Evolutionary conservation across 139 green algal species (phyloP), one percentile per base, ranked within the genome.

Genomic region (Coccomyxa sp.): DNA sequence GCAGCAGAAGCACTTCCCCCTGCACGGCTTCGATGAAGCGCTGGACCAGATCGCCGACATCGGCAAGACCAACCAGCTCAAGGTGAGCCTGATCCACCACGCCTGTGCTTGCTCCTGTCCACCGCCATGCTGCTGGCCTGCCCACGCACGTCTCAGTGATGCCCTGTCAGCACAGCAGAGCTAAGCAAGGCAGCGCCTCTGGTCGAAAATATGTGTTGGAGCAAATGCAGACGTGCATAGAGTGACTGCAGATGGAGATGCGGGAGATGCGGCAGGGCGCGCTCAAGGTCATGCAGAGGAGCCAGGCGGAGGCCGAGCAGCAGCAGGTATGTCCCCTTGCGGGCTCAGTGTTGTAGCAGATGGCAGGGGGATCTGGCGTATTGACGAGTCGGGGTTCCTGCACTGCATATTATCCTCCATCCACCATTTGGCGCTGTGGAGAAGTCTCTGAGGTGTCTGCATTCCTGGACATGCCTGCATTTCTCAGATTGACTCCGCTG

Each of bases 1-100:
- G 87, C 82, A 90, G 50, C 38, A 83, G 35, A 80, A 81, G 55
- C 55, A 90, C 34, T 86, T 86, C 36, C 85, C 85, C 0, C 50
- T 79, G 33, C 29, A 34, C 34, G 31, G 69, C 24, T 91, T 84
- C 70, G 87, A 91, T 75, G 72, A 69, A 27, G 89, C 90, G 64
- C 74, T 90, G 35, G 39, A 72, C 27, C 34, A 34, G 2, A 12
- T 88, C 35, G 87, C 87, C 80, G 80, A 86, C 35, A 40, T 91
- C 37, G 78, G 82, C 69, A 74, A 44, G 34, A 84, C 78, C 6
- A 16, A 83, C 39, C 18, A 82, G n/a, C 76, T 90, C 36, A 82
- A 86, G 80, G 80, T 82, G 29, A 58, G 34, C 10, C 12, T 4
- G 27, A 18, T 50, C 33, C 33, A 12, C 24, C 71, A 18, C 10